Evolutionary conservation across 495 filamentous ascomycete species (phyloP).

Genomic region (Trichoderma orchidacearum): DNA sequence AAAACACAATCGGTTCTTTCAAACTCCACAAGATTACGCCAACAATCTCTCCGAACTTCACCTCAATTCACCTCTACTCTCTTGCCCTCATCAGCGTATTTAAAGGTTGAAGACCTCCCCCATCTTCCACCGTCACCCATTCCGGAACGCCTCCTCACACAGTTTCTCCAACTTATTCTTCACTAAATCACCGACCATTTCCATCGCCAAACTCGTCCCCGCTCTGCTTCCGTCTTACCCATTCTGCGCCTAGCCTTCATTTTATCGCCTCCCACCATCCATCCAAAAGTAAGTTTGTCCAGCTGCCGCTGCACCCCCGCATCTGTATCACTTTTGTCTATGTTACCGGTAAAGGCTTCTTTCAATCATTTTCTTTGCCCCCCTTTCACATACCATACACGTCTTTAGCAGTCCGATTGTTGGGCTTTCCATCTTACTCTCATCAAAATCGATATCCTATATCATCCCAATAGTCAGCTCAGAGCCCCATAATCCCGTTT

Average conservation of each 20-base stretch:
- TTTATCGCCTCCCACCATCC: background rate
- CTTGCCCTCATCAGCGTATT: too few relatives aligned
- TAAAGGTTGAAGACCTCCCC: too few relatives aligned
- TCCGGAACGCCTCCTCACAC: constrained; percentile 1
- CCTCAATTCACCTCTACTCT: too few relatives aligned
- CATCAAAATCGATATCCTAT: background rate
- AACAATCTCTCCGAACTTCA: background rate
- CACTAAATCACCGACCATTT: background rate
- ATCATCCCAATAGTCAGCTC: background rate
- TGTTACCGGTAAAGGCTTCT: background rate
- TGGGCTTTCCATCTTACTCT: background rate
- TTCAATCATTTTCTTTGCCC: background rate
- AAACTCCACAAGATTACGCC: too few relatives aligned
- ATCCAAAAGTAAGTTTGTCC: background rate
- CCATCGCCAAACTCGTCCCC: background rate
- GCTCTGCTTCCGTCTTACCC: background rate
- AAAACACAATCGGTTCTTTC: background rate
- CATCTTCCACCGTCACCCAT: background rate
- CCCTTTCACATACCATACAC: background rate
- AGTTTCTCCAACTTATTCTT: background rate
- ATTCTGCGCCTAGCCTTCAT: background rate
- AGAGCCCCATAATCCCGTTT: background rate
- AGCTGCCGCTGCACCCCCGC: background rate
- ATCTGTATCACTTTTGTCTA: background rate
- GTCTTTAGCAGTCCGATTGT: background rate